phyloP scores from a whole-genome alignment of 116 monocot species.

The Thalassia testudinum region DNA sequence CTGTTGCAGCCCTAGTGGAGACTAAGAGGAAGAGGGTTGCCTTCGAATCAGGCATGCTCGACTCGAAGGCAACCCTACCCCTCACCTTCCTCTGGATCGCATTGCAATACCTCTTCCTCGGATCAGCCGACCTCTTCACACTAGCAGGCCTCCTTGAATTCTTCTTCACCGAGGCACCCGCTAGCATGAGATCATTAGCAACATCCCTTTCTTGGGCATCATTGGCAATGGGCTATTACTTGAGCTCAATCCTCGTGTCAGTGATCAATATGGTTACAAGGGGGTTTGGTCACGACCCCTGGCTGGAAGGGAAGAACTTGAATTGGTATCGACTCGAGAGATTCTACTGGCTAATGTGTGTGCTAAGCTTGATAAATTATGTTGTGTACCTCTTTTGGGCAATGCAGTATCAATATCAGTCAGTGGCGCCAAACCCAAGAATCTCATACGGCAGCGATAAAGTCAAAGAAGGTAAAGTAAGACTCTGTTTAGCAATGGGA shows the following conservation, averaged over 20 bases:
- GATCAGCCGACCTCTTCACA: constrained; percentile 75
- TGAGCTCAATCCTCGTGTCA: constrained; percentile 56
- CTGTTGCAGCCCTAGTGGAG: constrained; percentile 51
- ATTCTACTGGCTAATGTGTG: constrained; percentile 87
- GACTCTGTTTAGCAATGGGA: too few relatives aligned
- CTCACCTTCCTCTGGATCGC: constrained; percentile 81
- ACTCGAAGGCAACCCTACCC: constrained; percentile 22
- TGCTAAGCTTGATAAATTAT: constrained; percentile 46
- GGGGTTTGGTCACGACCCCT: constrained; percentile 10
- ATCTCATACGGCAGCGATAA: too few relatives aligned
- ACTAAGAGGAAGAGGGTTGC: constrained; percentile 46
- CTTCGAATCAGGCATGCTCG: constrained; percentile 2
- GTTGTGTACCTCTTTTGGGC: constrained; percentile 43
- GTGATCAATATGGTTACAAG: constrained; percentile 43
- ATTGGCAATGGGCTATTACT: constrained; percentile 71
- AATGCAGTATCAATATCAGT: constrained; percentile 33
- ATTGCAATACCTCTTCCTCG: constrained; percentile 71
- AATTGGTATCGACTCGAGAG: constrained; percentile 46
- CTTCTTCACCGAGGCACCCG: constrained; percentile 74
- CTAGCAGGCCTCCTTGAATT: constrained; percentile 74
- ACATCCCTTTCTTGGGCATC: constrained; percentile 72
- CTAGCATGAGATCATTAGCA: constrained; percentile 59
- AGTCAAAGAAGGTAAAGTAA: too few relatives aligned
- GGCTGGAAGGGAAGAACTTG: constrained; percentile 54
- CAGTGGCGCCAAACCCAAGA: too few relatives aligned